Evolutionary conservation across 352 stramenopile genomes (phyloP).

Genomic region (Globisporangium viniferum): DNA sequence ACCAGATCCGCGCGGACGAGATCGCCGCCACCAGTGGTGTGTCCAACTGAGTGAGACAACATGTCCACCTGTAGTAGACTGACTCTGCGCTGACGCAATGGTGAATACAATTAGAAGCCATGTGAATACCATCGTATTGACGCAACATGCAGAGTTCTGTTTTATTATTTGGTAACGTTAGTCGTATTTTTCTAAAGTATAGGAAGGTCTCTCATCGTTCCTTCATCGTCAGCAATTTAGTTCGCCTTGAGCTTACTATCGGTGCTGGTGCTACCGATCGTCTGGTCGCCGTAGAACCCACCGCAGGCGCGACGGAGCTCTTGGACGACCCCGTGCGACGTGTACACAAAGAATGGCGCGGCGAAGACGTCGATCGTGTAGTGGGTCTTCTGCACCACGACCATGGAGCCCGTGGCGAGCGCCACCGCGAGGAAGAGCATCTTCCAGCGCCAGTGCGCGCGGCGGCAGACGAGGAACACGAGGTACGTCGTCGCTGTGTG

Average conservation of each 20-base stretch:
- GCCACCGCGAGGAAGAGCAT: constrained; percentile 20
- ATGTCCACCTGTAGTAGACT: background rate
- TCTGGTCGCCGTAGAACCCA: background rate
- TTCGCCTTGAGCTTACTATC: constrained; percentile 6
- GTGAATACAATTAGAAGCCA: background rate
- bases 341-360: constrained; percentile 36
- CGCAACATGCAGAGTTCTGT: background rate
- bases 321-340: constrained; percentile 24
- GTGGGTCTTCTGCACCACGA: constrained; percentile 34
- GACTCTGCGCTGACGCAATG: background rate
- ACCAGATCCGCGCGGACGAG: constrained; percentile 12
- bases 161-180: background rate
- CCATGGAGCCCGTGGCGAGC: constrained; percentile 23
- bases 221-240: background rate
- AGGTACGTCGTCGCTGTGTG: constrained; percentile 34
- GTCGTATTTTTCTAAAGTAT: background rate
- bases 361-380: constrained; percentile 38
- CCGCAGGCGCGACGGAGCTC: constrained; percentile 9
- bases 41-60: background rate
- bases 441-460: constrained; percentile 27
- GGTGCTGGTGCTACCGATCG: background rate
- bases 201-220: background rate
- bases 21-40: background rate
- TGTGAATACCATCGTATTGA: background rate
- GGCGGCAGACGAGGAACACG: constrained; percentile 25